Conservation (phyloP, 192 early-diverging fungal genomes). For the Piromyces finnis region DNA sequence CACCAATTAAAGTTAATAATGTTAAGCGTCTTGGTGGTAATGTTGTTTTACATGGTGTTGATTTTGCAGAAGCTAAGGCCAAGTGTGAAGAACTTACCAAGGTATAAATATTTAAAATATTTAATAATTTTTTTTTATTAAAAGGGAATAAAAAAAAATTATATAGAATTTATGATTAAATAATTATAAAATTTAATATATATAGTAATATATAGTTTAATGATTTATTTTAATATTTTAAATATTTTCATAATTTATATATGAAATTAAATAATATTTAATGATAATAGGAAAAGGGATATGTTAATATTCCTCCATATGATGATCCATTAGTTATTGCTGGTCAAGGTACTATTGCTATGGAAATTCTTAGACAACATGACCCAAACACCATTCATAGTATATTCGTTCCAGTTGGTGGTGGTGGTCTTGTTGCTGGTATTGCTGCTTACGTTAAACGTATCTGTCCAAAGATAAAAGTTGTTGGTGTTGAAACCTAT, state of each 20-base stretch:
- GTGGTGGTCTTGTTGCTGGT: conserved; percentile 86
- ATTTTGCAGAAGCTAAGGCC: conserved; percentile 87
- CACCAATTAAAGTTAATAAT: conserved; percentile 70
- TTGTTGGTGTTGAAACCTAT: conserved; percentile 80
- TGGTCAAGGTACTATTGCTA: conserved; percentile 91
- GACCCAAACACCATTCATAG: conserved; percentile 51
- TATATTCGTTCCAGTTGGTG: conserved; percentile 84
- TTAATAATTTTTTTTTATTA: no score
- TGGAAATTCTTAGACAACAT: conserved; percentile 63
- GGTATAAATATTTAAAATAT: conserved; percentile 6
- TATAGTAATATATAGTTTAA: no score
- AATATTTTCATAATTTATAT: no score
- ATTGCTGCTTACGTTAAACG: conserved; percentile 87
- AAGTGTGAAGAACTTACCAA: conserved; percentile 59
- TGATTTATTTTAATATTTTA: no score
- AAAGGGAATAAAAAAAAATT: neutral
- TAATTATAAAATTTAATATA: no score
- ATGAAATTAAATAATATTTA: conserved; percentile 5
- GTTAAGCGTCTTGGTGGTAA: conserved; percentile 77
- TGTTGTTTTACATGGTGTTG: conserved; percentile 74
- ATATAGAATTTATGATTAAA: no score
- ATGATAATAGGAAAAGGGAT: conserved; percentile 25
- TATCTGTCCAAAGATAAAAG: conserved; percentile 66
- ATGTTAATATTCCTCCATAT: conserved; percentile 89
- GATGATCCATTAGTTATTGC: conserved; percentile 97